Base-by-base conservation (phyloP, 768 basidiomycete species). In the Imleria badia region DNA sequence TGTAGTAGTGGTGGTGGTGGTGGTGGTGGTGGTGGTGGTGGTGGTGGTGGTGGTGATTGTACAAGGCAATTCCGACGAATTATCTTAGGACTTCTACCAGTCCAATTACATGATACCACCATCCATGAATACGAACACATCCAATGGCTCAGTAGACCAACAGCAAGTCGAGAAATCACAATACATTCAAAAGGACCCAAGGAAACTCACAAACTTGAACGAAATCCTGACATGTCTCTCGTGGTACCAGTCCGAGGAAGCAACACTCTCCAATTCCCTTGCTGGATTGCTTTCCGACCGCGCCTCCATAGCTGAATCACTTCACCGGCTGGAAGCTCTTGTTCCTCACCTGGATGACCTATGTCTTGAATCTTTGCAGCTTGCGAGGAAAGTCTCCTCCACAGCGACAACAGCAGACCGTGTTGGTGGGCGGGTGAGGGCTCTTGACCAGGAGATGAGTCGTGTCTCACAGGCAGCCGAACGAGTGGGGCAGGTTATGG, bases 381-480 rank as follows among this genome's bases (percentile, higher is more conserved):
- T 92, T 15, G 72, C 78, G 14, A 62, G 67, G 5, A 86, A 79
- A 53, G 91, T 93, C 15, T 81, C 81, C 6, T 76, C 72, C n/a
- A 93, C 89, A 2, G 90, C 86, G 1, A 76, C 81, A 59, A 95
- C 87, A 12, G 91, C 89, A 12, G 86, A 94, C 63, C 78, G 95
- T 45, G 90, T 99, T 9, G 93, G 95, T n/a, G 89, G 92, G 31
- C 86, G 87, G 45, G 97, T 99, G 22, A 79, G 89, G 29, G 79
- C 83, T 6, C 78, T 99, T 41, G 97, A 99, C 67, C 88, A 93
- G 67, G 94, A 98, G 75, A 95, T 98, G 86, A 79, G 85, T 17
- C 79, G 93, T 51, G 90, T 99, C 17, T 81, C 86, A 19, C 90
- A 93, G 68, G 91, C 94, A 14, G 84, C 83, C n/a, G 97, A 98